Base-by-base conservation (phyloP, 108 stramenopile genomes). In the Craspedostauros australis region DNA sequence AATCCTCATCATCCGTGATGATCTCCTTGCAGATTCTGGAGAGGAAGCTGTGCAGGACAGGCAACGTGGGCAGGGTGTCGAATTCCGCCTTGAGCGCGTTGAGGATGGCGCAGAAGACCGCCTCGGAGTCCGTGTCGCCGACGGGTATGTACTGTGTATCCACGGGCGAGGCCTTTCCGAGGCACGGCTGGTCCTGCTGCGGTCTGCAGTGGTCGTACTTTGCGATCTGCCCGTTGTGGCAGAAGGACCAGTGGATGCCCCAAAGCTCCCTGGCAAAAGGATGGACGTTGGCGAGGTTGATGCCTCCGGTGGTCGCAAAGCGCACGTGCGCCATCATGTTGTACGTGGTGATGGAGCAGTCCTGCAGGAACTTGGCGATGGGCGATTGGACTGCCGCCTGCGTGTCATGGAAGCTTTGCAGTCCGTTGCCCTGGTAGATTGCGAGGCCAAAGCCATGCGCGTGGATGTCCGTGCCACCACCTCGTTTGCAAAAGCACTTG, bases 241-340 rank as follows among this genome's bases (percentile, higher is more conserved):
- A 83, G 72, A 93, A 95, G 11, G 67, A 60, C 75, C 76, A 86
- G 25, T 77, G 66, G 42, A 88, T 91, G 0, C 87, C 87, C 82
- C 82, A 82, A 71, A 90, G 62, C 70, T 93, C 91, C 37, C 95
- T 60, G 18, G 71, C 55, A 64, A 93, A 95, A 0, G 95, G 95
- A 68, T 95, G 95, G 6, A 95, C 95, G 66, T 95, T 95, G 48
- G 88, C 86, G 43, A 93, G 46, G 14, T 41, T 43, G 6, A 87
- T 86, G 8, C 24, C 54, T 0, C 95, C 95, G 25, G 79, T 77
- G 0, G 95, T 95, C 11, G 95, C 95, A 52, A 80, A 88, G 39
- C 95, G 84, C 36, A 95, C 77, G 52, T 95, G 95, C 1, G 92
- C 79, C 60, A 95, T 88, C 81, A 95, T 91, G 47, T 91, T 90